A percentile compares a stretch with the other conserved stretches of the same genome.
Evolutionary conservation across 192 early-diverging fungal genomes (phyloP).

Genomic region (Podila verticillata): DNA sequence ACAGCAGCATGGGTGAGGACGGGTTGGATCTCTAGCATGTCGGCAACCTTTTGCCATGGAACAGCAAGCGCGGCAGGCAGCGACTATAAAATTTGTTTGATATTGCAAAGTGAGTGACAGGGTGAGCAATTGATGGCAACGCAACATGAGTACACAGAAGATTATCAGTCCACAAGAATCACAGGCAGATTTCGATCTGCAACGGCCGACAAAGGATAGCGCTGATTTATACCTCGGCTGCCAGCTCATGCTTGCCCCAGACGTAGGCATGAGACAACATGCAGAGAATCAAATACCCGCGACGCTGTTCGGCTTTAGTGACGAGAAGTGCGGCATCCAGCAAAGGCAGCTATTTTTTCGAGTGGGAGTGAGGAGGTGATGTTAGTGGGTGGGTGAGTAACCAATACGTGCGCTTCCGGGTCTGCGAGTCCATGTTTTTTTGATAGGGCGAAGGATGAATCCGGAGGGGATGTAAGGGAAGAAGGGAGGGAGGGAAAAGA

Average conservation of each 20-base stretch:
- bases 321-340: constrained; percentile 69
- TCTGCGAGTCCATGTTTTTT: too few species aligned
- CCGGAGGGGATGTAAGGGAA: not conserved
- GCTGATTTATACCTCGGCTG: constrained; percentile 72
- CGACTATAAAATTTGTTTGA: constrained; percentile 50
- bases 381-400: not conserved
- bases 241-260: constrained; percentile 85
- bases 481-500: not conserved
- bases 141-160: not conserved
- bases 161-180: not conserved
- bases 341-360: constrained; percentile 73
- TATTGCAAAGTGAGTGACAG: not conserved
- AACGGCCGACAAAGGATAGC: not conserved
- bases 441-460: not conserved
- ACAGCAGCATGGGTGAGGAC: constrained; percentile 89
- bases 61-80: constrained; percentile 82
- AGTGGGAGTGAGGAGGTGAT: too few species aligned
- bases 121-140: not conserved
- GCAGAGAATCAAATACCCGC: constrained; percentile 89
- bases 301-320: constrained; percentile 76
- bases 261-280: constrained; percentile 93
- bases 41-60: constrained; percentile 83
- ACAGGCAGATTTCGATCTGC: not conserved
- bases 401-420: not conserved
- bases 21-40: constrained; percentile 84